A percentile compares a stretch with the other conserved stretches of the same genome.
These are phyloP conservation scores for Thymus mandschuricus DNA, from an alignment of 257 asterid species.

Conservation along the genomic window DNA sequence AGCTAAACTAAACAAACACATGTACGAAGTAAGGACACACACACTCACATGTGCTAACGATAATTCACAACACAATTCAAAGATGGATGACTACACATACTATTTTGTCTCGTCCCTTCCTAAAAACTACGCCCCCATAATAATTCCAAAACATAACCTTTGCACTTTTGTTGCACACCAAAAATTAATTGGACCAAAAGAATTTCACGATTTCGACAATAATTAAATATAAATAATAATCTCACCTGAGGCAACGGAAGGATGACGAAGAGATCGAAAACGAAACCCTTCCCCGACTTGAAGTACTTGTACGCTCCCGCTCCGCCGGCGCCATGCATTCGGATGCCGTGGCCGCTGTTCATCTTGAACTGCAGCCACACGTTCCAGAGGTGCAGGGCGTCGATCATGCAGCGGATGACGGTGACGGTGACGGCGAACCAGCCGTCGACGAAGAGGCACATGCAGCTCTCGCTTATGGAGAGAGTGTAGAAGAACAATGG, in stretches of 20 bases:
- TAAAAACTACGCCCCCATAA: conserved; percentile 15
- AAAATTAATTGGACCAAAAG: not conserved
- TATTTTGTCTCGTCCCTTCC: conserved; percentile 41
- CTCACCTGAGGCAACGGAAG: conserved; percentile 89
- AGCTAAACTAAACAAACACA: no score
- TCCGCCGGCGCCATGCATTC: conserved; percentile 24
- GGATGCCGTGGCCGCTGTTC: conserved; percentile 36
- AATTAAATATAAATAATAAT: not conserved
- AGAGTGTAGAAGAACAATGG: conserved; percentile 85
- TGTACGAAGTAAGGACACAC: not conserved
- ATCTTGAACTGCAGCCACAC: conserved; percentile 82
- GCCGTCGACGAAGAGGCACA: conserved; percentile 89
- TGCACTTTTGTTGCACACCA: conserved; percentile 35
- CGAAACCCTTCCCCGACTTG: conserved; percentile 62
- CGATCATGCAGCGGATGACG: conserved; percentile 85
- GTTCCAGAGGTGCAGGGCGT: conserved; percentile 79
- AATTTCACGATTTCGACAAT: not conserved
- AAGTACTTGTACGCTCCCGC: conserved; percentile 50
- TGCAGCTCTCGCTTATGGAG: conserved; percentile 73
- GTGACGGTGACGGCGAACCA: conserved; percentile 89
- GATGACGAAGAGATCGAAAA: conserved; percentile 83
- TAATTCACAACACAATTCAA: no score
- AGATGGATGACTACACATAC: conserved; percentile 32
- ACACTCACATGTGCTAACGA: conserved; percentile 26
- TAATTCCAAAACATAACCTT: conserved; percentile 36